Conservation (phyloP, 352 stramenopile species). For the Globisporangium alternatum region DNA sequence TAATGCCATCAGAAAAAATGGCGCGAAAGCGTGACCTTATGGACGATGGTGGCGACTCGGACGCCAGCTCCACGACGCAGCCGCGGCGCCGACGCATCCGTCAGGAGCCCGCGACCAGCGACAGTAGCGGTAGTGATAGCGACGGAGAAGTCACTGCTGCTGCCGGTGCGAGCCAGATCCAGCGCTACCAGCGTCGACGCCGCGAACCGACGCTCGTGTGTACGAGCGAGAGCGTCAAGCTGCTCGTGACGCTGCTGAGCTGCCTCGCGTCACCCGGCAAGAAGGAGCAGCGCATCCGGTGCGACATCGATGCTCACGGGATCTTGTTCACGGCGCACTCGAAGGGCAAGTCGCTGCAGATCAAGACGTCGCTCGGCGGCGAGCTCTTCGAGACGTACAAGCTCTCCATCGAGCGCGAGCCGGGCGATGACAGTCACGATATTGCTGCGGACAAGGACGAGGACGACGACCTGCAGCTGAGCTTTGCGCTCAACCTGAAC, state of each 20-base stretch:
- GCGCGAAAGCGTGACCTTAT: conserved; percentile 7
- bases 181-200: neutral
- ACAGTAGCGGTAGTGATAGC: conserved; percentile 2
- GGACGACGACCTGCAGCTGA: conserved; percentile 41
- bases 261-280: conserved; percentile 57
- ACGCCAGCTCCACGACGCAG: neutral
- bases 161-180: neutral
- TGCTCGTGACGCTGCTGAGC: conserved; percentile 69
- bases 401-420: conserved; percentile 22
- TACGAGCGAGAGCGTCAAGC: conserved; percentile 65
- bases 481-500: conserved; percentile 72
- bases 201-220: conserved; percentile 43
- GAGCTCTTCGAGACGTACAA: conserved; percentile 77
- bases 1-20: neutral
- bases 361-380: conserved; percentile 77
- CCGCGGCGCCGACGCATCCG: conserved; percentile 11
- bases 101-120: neutral
- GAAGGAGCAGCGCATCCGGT: conserved; percentile 78
- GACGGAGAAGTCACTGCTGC: neutral
- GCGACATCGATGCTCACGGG: conserved; percentile 60
- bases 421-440: conserved; percentile 13
- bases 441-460: conserved; percentile 10
- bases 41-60: neutral
- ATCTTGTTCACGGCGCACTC: conserved; percentile 78
- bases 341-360: conserved; percentile 84